Evolutionary conservation across 2,329 filamentous ascomycete genomes (phyloP), one percentile per base, ranked within the genome.

Genomic region (Epichloe sylvatica): DNA sequence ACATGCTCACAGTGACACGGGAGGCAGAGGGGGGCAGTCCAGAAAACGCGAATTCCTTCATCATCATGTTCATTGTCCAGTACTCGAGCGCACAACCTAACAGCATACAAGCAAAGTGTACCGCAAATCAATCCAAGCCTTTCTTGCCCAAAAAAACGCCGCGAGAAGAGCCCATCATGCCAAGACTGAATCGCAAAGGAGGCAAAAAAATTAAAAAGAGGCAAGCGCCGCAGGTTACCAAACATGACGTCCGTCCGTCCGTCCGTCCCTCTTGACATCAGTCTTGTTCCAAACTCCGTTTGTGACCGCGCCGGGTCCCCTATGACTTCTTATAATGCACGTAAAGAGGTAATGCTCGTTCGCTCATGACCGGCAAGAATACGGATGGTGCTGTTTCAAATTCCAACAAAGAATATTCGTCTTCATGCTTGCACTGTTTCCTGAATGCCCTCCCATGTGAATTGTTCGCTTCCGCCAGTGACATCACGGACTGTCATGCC

Each of bases 401-500:
- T 35, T 21, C 43, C 11, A 7, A 19, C 17, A 15, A 23, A 41
- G 8, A 47, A 21, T 9, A 11, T 12, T 6, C 21, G n/a, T 36
- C 35, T 6, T 46, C 41, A 49, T 25, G 3, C 43, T 42, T 36
- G 30, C 56, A 52, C 60, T 33, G 55, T 50, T 47, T 64, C 64
- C 38, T 58, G 59, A 39, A 71, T 63, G 47, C 67, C 67, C 49
- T 71, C 67, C 68, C 67, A 70, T 13, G 67, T 69, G 47, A 68
- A 50, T 52, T 70, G 64, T 12, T 70, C 67, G 38, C 63, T 70
- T 19, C 57, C 53, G 23, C 57, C 57, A 1, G 66, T 67, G 4
- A 66, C 64, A 49, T 72, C 68, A 3, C 68, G 63, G 13, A 71
- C 62, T 19, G 67, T 69, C 64, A 72, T 66, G 56, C 69, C 69